These are phyloP conservation scores for Peziza echinospora DNA, from an alignment of 495 filamentous ascomycete genomes.

Conservation along the genomic window DNA sequence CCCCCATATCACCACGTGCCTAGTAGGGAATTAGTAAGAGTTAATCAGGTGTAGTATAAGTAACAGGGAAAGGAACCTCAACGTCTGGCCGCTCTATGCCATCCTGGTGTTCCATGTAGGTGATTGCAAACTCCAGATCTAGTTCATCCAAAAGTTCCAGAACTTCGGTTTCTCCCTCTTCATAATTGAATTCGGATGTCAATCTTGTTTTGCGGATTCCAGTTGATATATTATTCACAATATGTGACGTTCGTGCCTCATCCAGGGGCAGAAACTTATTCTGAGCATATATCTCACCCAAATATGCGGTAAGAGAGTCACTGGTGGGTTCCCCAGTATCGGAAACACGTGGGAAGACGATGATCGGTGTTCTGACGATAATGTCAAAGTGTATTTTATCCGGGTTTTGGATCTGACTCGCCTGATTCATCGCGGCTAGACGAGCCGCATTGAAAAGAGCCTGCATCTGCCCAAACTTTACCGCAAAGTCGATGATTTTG, in stretches of 20 bases:
- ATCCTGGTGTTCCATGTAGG: slow-evolving; percentile 62
- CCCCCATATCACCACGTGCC: slow-evolving; percentile 72
- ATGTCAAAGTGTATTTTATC: slow-evolving; percentile 85
- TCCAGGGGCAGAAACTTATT: slow-evolving; percentile 73
- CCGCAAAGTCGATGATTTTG: slow-evolving; percentile 90
- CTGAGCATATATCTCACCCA: slow-evolving; percentile 92
- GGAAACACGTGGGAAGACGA: slow-evolving; percentile 70
- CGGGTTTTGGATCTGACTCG: slow-evolving; percentile 74
- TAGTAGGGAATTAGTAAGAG: background rate
- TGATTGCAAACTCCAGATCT: slow-evolving; percentile 77
- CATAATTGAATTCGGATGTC: slow-evolving; percentile 75
- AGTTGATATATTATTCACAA: slow-evolving; percentile 73
- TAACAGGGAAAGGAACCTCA: slow-evolving; percentile 25
- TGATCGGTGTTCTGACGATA: slow-evolving; percentile 76
- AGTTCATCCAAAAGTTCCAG: slow-evolving; percentile 92
- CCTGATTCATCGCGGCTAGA: slow-evolving; percentile 84
- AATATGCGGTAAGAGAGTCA: slow-evolving; percentile 73
- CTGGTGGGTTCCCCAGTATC: slow-evolving; percentile 33
- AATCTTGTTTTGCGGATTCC: slow-evolving; percentile 81
- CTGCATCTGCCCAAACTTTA: slow-evolving; percentile 99
- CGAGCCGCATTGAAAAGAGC: slow-evolving; percentile 94
- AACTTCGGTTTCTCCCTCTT: slow-evolving; percentile 49
- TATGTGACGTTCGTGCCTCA: slow-evolving; percentile 41
- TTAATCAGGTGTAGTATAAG: background rate
- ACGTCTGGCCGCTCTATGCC: slow-evolving; percentile 66